Evolutionary conservation across 2,329 filamentous ascomycete genomes (phyloP), one percentile per base, ranked within the genome.

Genomic region (Penicillium sp.): DNA sequence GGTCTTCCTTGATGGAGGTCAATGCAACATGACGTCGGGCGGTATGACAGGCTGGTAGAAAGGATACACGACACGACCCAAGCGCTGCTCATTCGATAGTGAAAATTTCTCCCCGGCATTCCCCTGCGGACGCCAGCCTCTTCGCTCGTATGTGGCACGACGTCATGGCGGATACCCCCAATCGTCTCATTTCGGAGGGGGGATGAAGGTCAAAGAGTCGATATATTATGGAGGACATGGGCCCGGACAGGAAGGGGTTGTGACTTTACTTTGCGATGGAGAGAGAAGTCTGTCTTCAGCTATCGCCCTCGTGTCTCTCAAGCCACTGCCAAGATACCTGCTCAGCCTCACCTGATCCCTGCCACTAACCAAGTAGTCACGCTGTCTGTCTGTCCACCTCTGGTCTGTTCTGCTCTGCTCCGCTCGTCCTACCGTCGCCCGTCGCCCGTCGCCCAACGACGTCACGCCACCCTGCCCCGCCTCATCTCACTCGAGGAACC

Each of bases 401-500:
- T 39, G 35, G n/a, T 18, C 46, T 49, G 44, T n/a, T 35, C 51
- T 54, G 39, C 40, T n/a, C 39, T 14, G 40, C 55, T 53, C 50
- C 31, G 39, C 51, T 18, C 19, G 19, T n/a, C n/a, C n/a, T n/a
- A n/a, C n/a, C n/a, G n/a, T 51, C 50, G 19, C 50, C 36, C 22
- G 22, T 33, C 22, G 11, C 50, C 37, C 50, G 22, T 54, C 47
- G 13, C 47, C 54, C 49, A 61, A 63, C 63, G 60, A 68, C 67
- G 66, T 69, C 67, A 70, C 68, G 60, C 62, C 67, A 66, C 66
- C 60, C 35, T 63, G 59, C 60, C 59, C 63, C 60, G 61, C 62
- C 52, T 54, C 35, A 24, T 54, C 54, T 54, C 43, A 24, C 19
- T 51, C 49, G 22, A 51, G 40, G 40, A 54, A 52, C 55, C 57